Evolutionary conservation across 2,329 filamentous ascomycete genomes (phyloP).

Genomic region (Paraphaeosphaeria sporulosa): DNA sequence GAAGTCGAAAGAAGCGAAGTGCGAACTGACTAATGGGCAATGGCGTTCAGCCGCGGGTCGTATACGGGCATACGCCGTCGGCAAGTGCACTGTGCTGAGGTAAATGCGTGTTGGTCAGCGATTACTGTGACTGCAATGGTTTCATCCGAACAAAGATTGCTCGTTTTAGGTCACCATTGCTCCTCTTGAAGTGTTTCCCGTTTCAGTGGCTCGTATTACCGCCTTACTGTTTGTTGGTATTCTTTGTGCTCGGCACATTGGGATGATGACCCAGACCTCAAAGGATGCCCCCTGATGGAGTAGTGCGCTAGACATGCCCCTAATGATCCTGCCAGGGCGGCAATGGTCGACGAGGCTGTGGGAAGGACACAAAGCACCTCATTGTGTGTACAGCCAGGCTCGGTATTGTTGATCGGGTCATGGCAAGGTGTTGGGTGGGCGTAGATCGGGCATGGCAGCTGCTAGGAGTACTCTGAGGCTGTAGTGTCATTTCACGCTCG

Average conservation of each 20-base stretch:
- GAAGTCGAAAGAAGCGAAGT: neutral
- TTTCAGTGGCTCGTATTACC: neutral
- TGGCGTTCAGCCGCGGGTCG: neutral
- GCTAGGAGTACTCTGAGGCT: neutral
- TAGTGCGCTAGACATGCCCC: slow-evolving; percentile 3
- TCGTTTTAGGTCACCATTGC: neutral
- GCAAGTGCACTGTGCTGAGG: neutral
- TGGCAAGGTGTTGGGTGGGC: neutral
- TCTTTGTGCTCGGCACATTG: neutral
- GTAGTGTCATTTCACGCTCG: neutral
- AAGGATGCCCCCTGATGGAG: neutral
- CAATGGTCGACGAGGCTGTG: slow-evolving; percentile 3
- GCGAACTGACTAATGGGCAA: neutral
- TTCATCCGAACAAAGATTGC: neutral
- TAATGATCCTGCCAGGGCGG: slow-evolving; percentile 9
- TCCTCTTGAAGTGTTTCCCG: neutral
- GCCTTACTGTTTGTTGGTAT: neutral
- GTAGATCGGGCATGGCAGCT: neutral
- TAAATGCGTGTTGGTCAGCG: neutral
- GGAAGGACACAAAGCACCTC: neutral
- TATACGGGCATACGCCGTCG: neutral
- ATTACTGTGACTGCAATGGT: neutral
- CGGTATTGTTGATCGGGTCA: slow-evolving; percentile 2
- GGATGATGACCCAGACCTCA: neutral
- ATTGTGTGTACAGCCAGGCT: neutral